phyloP scores from a whole-genome alignment of 2,329 filamentous ascomycete genomes.

The Clarireedia paspali region DNA sequence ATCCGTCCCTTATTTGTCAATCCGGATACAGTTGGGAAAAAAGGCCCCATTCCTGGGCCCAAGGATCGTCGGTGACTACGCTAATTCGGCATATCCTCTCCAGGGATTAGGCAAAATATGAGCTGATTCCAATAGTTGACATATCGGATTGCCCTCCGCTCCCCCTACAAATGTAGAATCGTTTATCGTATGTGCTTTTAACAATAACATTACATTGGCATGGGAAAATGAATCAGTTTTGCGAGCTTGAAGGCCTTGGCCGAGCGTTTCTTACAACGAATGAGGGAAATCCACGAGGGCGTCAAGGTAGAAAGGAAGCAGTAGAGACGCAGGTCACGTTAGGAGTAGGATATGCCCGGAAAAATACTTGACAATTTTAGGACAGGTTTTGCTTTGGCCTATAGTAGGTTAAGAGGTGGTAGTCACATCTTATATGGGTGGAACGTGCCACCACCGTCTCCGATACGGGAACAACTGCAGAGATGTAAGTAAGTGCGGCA shows the following conservation, averaged over 20 bases:
- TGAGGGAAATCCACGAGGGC: constrained; percentile 8
- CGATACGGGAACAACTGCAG: not conserved
- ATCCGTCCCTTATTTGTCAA: too few relatives aligned
- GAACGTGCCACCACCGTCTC: not conserved
- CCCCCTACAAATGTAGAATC: not conserved
- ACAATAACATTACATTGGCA: too few relatives aligned
- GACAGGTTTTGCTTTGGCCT: not conserved
- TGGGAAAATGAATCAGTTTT: not conserved
- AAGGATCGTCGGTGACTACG: not conserved
- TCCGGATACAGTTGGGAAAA: not conserved
- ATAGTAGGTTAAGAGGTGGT: not conserved
- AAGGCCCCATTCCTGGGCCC: not conserved
- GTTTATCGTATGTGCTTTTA: not conserved
- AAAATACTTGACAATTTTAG: not conserved
- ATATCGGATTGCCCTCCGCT: not conserved
- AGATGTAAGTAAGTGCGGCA: not conserved
- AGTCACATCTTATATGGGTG: not conserved
- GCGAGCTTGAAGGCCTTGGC: constrained; percentile 5
- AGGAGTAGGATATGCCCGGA: constrained; percentile 1
- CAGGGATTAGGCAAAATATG: not conserved
- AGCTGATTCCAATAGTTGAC: not conserved
- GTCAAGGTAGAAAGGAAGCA: not conserved
- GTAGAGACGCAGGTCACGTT: not conserved
- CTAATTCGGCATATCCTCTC: constrained; percentile 1
- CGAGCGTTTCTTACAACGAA: not conserved